Base-by-base conservation (phyloP, 169 alveolate genomes). In the Plasmodium gallinaceum region DNA sequence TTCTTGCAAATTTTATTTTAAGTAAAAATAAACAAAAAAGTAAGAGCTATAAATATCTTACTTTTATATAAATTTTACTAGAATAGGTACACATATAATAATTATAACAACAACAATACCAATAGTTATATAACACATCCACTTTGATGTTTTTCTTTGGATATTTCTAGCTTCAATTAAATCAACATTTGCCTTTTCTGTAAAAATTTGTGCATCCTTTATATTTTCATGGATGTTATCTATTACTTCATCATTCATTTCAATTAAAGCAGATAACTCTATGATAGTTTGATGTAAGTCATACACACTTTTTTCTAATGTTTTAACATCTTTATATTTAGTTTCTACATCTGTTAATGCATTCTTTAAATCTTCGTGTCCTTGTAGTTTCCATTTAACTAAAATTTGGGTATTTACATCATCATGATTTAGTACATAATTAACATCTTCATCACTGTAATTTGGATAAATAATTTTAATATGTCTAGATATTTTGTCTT, bases 111-210 rank as follows among this genome's bases (percentile, higher is more conserved):
- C 42, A 46, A 80, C 37, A 18, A 80, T 68, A 37, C 57, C 83
- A 24, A 68, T 32, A 37, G 90, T 60, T 68, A 80, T 66, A 26
- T 80, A 80, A 60, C 66, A 80, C 80, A 68, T 80, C 90, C 90
- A 80, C 39, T 80, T 80, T 45, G 90, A 80, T 6, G 90, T 68
- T 12, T 62, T 43, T 18, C 46, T 48, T 54, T 80, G 90, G 8
- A 80, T 80, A 54, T 80, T 80, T 26, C 65, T 32, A 20, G 90
- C 90, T 18, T 80, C 90, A 20, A 80, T 80, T 46, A 80, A 68
- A 57, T 80, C 90, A 10, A 54, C 90, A 80, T 80, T 80, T 39
- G 90, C 90, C 62, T 80, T 80, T 71, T 80, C 90, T 46, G 90
- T 80, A 60, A 80, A 80, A 61, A 66, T 43, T 18, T 80, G 90